Evolutionary conservation across 306 rosid species (phyloP), one percentile per base, ranked within the genome.

Genomic region (Calophaca sinica): DNA sequence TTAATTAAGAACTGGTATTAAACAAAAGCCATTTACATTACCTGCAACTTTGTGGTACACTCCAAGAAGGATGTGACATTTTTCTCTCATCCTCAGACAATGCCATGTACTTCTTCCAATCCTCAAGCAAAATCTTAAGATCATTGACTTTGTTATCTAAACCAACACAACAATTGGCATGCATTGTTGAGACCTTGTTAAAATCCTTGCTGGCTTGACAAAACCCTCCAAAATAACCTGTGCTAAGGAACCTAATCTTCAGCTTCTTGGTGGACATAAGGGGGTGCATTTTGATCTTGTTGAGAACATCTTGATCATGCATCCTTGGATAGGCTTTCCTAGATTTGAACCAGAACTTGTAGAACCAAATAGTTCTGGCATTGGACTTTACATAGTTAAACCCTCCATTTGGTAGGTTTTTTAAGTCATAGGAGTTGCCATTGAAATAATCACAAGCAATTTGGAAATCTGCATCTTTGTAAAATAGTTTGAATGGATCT

Each of bases 101-200:
- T 2, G 85, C 76, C 79, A 77, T 62, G 44, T 79, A 94, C 29
- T 60, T 86, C 29, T 10, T 83, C 98, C 98, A 94, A 77, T 88
- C 96, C 9, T 85, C 49, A n/a, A 94, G 96, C 87, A 94, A 68
- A 72, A 84, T 74, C 32, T 41, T 78, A 7, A 94, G 98, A 80
- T 91, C 98, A 66, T 78, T 51, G 75, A 94, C 70, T 49, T 94
- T 94, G 73, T 87, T 94, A 0, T 85, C 72, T 3, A 87, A 81
- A 42, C 98, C 98, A 33, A 87, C 58, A 70, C 98, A 94, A 36
- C 98, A 94, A 77, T 94, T 94, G 4, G 97, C 98, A 70, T 94
- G 98, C 97, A 91, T 82, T 3, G 98, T 94, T 41, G 77, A 70
- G 6, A 84, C 94, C 28, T 31, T 7, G 86, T 69, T 79, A 0